Evolutionary conservation across 1,139 yeast species (phyloP).

Genomic region (Candida glucosophila): DNA sequence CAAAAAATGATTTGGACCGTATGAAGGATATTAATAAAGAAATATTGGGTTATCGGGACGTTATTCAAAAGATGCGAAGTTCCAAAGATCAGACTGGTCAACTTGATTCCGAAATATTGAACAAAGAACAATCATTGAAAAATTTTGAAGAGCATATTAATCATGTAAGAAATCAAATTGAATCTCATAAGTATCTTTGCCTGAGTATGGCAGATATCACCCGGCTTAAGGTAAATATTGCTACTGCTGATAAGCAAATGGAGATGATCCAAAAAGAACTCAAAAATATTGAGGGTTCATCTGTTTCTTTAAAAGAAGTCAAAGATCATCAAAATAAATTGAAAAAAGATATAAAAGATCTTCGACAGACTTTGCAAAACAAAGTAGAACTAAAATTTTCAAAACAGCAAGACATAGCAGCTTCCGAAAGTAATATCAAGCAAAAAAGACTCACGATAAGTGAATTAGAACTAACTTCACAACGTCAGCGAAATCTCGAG

Average conservation of each 20-base stretch:
- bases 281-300: conserved; percentile 20
- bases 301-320: conserved; percentile 44
- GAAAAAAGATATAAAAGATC: conserved; percentile 30
- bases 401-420: conserved; percentile 38
- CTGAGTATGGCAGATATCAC: conserved; percentile 28
- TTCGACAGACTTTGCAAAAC: conserved; percentile 36
- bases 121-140: neutral
- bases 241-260: neutral
- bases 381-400: conserved; percentile 42
- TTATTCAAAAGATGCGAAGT: conserved; percentile 8
- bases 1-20: conserved; percentile 21
- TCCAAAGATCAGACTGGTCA: conserved; percentile 1
- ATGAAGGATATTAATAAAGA: conserved; percentile 20
- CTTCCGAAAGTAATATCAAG: conserved; percentile 44
- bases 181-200: conserved; percentile 10
- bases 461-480: conserved; percentile 41
- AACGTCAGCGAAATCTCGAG: conserved; percentile 10
- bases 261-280: conserved; percentile 25
- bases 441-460: conserved; percentile 50
- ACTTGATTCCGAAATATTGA: conserved; percentile 5
- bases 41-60: conserved; percentile 18
- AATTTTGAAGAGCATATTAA: conserved; percentile 5
- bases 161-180: conserved; percentile 6
- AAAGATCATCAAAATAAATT: conserved; percentile 33
- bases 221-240: conserved; percentile 28